phyloP scores from a whole-genome alignment of 2,329 filamentous ascomycete species.

The Clarireedia homoeocarpa region DNA sequence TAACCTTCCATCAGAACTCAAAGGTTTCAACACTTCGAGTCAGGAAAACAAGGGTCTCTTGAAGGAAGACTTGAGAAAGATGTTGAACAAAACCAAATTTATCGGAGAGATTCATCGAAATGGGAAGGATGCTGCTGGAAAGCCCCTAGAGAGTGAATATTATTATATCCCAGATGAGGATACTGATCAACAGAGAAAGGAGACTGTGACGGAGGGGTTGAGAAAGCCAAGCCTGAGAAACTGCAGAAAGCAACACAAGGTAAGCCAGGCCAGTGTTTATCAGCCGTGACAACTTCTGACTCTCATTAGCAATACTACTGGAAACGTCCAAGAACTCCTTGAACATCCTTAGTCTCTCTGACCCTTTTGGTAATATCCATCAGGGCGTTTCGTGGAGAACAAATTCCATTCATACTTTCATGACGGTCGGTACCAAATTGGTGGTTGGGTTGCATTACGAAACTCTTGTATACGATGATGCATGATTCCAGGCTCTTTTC shows the following conservation, averaged over 20 bases:
- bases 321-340: constrained; percentile 56
- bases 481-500: constrained; percentile 12
- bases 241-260: constrained; percentile 96
- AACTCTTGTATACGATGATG: constrained; percentile 15
- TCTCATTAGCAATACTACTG: constrained; percentile 54
- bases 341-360: background rate
- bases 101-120: constrained; percentile 83
- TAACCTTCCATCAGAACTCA: constrained; percentile 67
- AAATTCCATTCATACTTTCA: constrained; percentile 1
- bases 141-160: constrained; percentile 89
- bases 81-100: constrained; percentile 68
- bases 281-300: constrained; percentile 3
- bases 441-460: constrained; percentile 5
- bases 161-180: constrained; percentile 92
- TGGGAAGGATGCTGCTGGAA: constrained; percentile 93
- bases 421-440: background rate
- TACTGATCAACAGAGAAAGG: constrained; percentile 65
- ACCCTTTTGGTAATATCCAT: background rate
- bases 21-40: constrained; percentile 29
- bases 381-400: background rate
- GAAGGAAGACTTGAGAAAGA: constrained; percentile 55
- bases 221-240: constrained; percentile 82
- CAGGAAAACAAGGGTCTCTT: constrained; percentile 40
- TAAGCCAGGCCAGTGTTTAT: constrained; percentile 36
- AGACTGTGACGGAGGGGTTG: constrained; percentile 77